These are phyloP conservation scores for Penicillium sp. DNA, from an alignment of 2,329 filamentous ascomycete genomes.

Conservation along the genomic window DNA sequence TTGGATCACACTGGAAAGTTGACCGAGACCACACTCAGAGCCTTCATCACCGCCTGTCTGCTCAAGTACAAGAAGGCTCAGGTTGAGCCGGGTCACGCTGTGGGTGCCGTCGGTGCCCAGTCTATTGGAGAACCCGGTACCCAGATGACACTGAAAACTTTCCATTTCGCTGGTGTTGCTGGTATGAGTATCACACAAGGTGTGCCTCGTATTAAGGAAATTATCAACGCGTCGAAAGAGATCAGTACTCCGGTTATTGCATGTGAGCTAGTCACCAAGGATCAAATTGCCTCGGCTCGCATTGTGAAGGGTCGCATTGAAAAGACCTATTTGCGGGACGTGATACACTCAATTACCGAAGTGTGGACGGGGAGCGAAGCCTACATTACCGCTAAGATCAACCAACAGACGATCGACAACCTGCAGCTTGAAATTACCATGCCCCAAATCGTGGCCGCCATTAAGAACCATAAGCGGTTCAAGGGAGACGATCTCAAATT, in stretches of 20 bases:
- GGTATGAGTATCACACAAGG: slow-evolving; percentile 99
- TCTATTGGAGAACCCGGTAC: slow-evolving; percentile 98
- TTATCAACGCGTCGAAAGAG: slow-evolving; percentile 92
- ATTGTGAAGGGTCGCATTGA: slow-evolving; percentile 91
- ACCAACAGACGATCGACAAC: slow-evolving; percentile 69
- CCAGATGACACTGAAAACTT: slow-evolving; percentile 98
- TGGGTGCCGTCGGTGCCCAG: slow-evolving; percentile 92
- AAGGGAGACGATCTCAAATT: slow-evolving; percentile 60
- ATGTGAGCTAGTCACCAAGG: slow-evolving; percentile 72
- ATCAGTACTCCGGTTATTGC: slow-evolving; percentile 94
- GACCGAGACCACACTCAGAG: slow-evolving; percentile 63
- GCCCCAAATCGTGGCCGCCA: slow-evolving; percentile 67
- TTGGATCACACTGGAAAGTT: slow-evolving; percentile 75
- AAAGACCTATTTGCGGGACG: slow-evolving; percentile 83
- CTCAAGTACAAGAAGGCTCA: slow-evolving; percentile 86
- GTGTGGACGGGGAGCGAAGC: slow-evolving; percentile 74
- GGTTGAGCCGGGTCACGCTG: slow-evolving; percentile 89
- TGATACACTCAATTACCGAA: slow-evolving; percentile 75
- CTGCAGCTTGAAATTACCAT: slow-evolving; percentile 75
- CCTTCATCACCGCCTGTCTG: slow-evolving; percentile 76
- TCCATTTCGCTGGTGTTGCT: slow-evolving; percentile 99
- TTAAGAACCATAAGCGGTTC: slow-evolving; percentile 75
- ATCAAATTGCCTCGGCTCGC: slow-evolving; percentile 70
- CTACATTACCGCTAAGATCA: slow-evolving; percentile 74
- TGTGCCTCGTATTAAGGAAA: slow-evolving; percentile 99